A percentile compares a stretch with the other conserved stretches of the same genome.
phyloP scores from a whole-genome alignment of 441 rosid species.

The Aleurites moluccanus region DNA sequence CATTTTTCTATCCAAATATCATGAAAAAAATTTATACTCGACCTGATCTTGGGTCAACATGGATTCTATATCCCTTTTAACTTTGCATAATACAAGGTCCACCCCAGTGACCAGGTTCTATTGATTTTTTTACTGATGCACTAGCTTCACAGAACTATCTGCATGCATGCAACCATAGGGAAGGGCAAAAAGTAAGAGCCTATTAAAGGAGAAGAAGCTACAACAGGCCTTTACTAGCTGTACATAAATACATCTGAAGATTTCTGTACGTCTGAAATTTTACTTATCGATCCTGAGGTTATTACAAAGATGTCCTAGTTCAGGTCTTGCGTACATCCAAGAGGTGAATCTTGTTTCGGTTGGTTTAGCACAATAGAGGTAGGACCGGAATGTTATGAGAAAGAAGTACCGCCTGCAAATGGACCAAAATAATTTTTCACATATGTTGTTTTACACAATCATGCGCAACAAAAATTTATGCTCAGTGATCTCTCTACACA shows the following conservation, averaged over 20 bases:
- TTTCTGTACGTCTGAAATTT: slow-evolving; percentile 12
- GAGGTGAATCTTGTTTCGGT: slow-evolving; percentile 55
- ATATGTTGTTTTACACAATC: neutral
- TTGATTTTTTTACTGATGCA: neutral
- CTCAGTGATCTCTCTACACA: neutral
- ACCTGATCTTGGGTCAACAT: neutral
- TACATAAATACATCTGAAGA: slow-evolving; percentile 38
- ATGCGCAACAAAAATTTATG: neutral
- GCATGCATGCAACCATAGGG: slow-evolving; percentile 5
- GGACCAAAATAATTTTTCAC: slow-evolving; percentile 2
- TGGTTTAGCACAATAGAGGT: slow-evolving; percentile 68
- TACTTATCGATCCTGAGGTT: slow-evolving; percentile 84
- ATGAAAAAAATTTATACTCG: neutral
- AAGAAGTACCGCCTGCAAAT: slow-evolving; percentile 85
- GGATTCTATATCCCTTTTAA: neutral
- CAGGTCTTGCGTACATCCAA: slow-evolving; percentile 97
- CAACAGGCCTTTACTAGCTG: slow-evolving; percentile 32
- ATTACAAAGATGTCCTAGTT: slow-evolving; percentile 89
- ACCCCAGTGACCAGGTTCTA: neutral
- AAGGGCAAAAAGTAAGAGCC: neutral
- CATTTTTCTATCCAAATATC: neutral
- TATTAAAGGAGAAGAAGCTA: slow-evolving; percentile 22
- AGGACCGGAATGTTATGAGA: slow-evolving; percentile 88
- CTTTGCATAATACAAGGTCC: neutral
- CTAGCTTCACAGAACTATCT: neutral